phyloP scores from a whole-genome alignment of 106 monocot genomes.

The Posidonia australis region DNA sequence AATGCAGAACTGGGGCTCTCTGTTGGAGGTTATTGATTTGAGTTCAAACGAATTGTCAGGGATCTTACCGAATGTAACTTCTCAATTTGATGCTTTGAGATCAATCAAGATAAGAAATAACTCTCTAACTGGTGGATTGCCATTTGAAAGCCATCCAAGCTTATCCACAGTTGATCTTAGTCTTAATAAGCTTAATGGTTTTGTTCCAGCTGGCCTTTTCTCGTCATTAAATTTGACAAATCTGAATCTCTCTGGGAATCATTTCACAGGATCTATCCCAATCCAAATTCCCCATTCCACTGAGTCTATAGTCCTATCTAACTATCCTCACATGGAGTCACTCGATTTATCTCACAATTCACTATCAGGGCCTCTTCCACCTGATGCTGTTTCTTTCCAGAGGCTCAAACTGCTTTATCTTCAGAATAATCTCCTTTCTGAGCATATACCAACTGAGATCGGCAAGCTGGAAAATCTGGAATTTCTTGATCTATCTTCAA shows the following conservation, averaged over 20 bases:
- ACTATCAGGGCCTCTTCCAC: slow-evolving; percentile 56
- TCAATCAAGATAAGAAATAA: slow-evolving; percentile 61
- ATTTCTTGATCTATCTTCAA: slow-evolving; percentile 64
- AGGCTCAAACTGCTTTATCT: slow-evolving; percentile 58
- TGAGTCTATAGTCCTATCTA: slow-evolving; percentile 45
- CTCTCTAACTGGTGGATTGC: slow-evolving; percentile 50
- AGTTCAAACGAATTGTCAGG: slow-evolving; percentile 76
- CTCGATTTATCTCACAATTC: slow-evolving; percentile 74
- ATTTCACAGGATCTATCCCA: slow-evolving; percentile 52
- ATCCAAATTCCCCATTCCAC: slow-evolving; percentile 42
- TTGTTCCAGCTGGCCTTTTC: slow-evolving; percentile 14
- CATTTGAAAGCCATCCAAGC: slow-evolving; percentile 50
- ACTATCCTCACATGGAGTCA: slow-evolving; percentile 40
- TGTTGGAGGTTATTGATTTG: slow-evolving; percentile 49
- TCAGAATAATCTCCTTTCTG: slow-evolving; percentile 52
- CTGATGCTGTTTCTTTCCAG: slow-evolving; percentile 54
- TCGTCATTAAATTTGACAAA: slow-evolving; percentile 49
- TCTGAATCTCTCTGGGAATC: slow-evolving; percentile 77
- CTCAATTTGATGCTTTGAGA: slow-evolving; percentile 33
- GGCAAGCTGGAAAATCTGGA: slow-evolving; percentile 49
- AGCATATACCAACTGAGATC: slow-evolving; percentile 63
- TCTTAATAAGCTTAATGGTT: slow-evolving; percentile 10
- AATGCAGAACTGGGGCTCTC: slow-evolving; percentile 53
- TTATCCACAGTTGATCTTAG: slow-evolving; percentile 27
- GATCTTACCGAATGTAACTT: slow-evolving; percentile 31